A percentile compares a stretch with the other conserved stretches of the same genome.
These are phyloP conservation scores for Aspergillus proliferans DNA, from an alignment of 2,329 filamentous ascomycete species.

Conservation along the genomic window DNA sequence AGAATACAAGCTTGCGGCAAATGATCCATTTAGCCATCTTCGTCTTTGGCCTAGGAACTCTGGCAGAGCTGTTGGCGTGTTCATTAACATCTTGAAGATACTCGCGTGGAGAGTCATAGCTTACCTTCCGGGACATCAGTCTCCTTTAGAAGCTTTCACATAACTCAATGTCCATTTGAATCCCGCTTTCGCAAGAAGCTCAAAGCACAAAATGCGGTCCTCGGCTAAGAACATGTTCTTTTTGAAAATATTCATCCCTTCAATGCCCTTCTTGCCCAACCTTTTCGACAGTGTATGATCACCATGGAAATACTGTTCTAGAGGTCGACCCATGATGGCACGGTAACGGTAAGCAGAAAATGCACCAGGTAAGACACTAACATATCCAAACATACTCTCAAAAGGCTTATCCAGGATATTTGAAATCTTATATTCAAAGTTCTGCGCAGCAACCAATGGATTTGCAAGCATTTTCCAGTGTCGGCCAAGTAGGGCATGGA, in stretches of 20 bases:
- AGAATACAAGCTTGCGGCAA: constrained; percentile 92
- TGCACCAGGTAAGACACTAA: constrained; percentile 94
- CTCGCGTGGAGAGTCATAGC: no score
- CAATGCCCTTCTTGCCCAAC: constrained; percentile 97
- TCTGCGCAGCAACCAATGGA: constrained; percentile 93
- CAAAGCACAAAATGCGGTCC: constrained; percentile 99
- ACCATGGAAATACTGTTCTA: constrained; percentile 99
- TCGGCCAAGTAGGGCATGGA: constrained; percentile 93
- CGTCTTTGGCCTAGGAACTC: constrained; percentile 98
- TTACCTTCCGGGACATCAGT: constrained; percentile 95
- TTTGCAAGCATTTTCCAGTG: constrained; percentile 89
- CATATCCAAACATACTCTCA: constrained; percentile 95
- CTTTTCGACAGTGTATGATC: constrained; percentile 95
- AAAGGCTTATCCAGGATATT: constrained; percentile 98
- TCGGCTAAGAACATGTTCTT: constrained; percentile 99
- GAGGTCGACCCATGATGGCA: constrained; percentile 92
- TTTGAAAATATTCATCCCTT: constrained; percentile 99
- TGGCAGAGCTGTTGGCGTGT: constrained; percentile 41
- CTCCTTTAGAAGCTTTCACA: constrained; percentile 95
- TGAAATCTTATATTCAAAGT: constrained; percentile 99
- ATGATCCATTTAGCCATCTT: constrained; percentile 98
- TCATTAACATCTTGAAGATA: no score
- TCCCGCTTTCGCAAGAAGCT: constrained; percentile 94
- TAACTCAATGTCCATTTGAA: constrained; percentile 99
- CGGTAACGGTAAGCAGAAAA: constrained; percentile 98